A percentile compares a stretch with the other conserved stretches of the same genome.
Conservation (phyloP, 2,329 filamentous ascomycete species). For the Aspergillus eucalypticola region DNA sequence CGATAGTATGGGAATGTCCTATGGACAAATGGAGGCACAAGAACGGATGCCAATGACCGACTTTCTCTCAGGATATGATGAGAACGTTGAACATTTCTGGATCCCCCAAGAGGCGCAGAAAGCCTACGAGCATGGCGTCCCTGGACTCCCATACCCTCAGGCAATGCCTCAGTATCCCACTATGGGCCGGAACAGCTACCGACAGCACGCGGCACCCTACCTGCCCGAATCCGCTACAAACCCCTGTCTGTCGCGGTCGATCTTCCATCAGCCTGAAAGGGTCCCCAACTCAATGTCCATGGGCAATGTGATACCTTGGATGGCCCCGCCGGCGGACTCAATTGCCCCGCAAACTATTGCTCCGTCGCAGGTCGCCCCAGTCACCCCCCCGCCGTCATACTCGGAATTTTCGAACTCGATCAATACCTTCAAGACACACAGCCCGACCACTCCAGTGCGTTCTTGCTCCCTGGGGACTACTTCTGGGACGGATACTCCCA, state of each 20-base stretch:
- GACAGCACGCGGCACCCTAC: slow-evolving; percentile 33
- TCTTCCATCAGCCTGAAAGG: slow-evolving; percentile 40
- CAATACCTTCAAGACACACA: slow-evolving; percentile 37
- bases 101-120: slow-evolving; percentile 40
- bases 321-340: slow-evolving; percentile 33
- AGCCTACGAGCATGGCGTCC: slow-evolving; percentile 33
- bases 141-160: slow-evolving; percentile 34
- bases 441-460: slow-evolving; percentile 38
- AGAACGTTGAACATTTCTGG: slow-evolving; percentile 41
- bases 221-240: slow-evolving; percentile 42
- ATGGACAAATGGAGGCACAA: slow-evolving; percentile 35
- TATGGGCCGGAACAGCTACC: slow-evolving; percentile 39
- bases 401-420: slow-evolving; percentile 39
- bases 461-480: slow-evolving; percentile 38
- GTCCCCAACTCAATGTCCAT: slow-evolving; percentile 39
- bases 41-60: slow-evolving; percentile 39
- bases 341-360: slow-evolving; percentile 40
- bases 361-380: slow-evolving; percentile 37
- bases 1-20: slow-evolving; percentile 36
- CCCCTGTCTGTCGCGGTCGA: slow-evolving; percentile 41
- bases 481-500: slow-evolving; percentile 37
- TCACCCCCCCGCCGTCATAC: slow-evolving; percentile 41
- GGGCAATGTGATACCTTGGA: slow-evolving; percentile 41
- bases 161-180: slow-evolving; percentile 38
- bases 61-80: slow-evolving; percentile 40